phyloP scores from a whole-genome alignment of 169 alveolate species.

The Plasmodium malariae region DNA sequence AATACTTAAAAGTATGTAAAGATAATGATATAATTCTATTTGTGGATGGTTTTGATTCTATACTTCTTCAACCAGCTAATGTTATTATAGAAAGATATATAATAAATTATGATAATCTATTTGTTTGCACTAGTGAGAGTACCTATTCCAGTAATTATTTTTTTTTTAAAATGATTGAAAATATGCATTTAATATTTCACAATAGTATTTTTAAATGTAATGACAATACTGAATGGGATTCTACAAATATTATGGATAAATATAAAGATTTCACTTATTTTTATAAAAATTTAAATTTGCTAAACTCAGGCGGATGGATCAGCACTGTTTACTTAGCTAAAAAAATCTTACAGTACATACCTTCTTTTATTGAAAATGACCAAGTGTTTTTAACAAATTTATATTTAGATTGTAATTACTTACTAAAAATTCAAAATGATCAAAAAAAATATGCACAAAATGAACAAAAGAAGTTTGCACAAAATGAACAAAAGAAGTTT shows the following conservation, averaged over 20 bases:
- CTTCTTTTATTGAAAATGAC: conserved; percentile 73
- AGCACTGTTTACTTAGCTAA: conserved; percentile 64
- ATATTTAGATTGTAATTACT: conserved; percentile 62
- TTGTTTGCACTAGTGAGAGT: conserved; percentile 72
- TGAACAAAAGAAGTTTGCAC: background rate
- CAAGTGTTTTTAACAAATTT: conserved; percentile 62
- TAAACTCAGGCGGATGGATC: conserved; percentile 74
- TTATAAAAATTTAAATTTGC: conserved; percentile 63
- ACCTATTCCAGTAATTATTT: conserved; percentile 31
- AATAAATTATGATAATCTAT: conserved; percentile 59
- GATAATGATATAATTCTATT: conserved; percentile 65
- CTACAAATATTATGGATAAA: conserved; percentile 33
- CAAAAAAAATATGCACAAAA: background rate
- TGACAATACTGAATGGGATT: conserved; percentile 61
- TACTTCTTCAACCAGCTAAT: conserved; percentile 65
- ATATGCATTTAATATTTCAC: conserved; percentile 70
- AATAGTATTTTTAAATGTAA: conserved; percentile 56
- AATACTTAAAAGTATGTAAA: conserved; percentile 39
- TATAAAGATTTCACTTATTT: conserved; percentile 42
- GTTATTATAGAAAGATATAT: conserved; percentile 68
- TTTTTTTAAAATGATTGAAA: conserved; percentile 47
- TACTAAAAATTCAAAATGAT: conserved; percentile 16
- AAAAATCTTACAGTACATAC: conserved; percentile 49
- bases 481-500: background rate
- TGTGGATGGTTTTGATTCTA: conserved; percentile 70